A percentile compares a stretch with the other conserved stretches of the same genome.
phyloP scores from a whole-genome alignment of 163 green algal species.

The Chlamydomonas reinhardtii region DNA sequence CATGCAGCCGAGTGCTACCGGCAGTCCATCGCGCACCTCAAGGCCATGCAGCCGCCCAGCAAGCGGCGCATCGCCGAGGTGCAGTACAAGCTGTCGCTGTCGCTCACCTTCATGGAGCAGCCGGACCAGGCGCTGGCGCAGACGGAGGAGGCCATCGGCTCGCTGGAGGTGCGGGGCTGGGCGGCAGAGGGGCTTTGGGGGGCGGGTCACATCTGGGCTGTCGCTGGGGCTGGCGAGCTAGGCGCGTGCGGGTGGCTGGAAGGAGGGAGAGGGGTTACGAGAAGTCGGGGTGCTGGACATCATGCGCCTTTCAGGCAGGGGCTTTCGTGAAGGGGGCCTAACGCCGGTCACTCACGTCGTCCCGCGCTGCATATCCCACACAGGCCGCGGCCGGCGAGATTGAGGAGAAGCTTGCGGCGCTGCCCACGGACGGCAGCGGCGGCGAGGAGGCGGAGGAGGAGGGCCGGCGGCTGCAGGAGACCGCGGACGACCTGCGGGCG shows the following conservation, averaged over 20 bases:
- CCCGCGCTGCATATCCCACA: too few species aligned
- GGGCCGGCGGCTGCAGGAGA: constrained; percentile 13
- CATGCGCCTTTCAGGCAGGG: too few species aligned
- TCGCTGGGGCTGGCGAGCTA: too few species aligned
- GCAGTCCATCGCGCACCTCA: constrained; percentile 16
- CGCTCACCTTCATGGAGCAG: constrained; percentile 50
- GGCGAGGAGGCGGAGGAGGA: constrained; percentile 43
- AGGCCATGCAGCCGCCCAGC: constrained; percentile 25
- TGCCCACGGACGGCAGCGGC: constrained; percentile 44
- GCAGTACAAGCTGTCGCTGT: constrained; percentile 52
- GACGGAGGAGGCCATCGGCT: constrained; percentile 10
- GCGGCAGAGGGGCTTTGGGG: too few species aligned
- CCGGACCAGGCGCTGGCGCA: constrained; percentile 45
- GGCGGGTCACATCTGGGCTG: too few species aligned
- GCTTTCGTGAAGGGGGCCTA: too few species aligned
- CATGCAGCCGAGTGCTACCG: constrained; percentile 26
- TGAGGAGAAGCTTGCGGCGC: constrained; percentile 18
- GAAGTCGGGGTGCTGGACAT: too few species aligned
- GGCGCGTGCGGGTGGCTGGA: too few species aligned
- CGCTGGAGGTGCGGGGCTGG: not conserved
- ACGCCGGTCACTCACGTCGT: too few species aligned
- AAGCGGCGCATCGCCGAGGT: constrained; percentile 53
- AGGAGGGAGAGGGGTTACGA: too few species aligned
- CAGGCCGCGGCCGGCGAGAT: constrained; percentile 21
- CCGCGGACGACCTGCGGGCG: constrained; percentile 42